Conservation (phyloP, 352 stramenopile species). For the Pythium rishiriense region DNA sequence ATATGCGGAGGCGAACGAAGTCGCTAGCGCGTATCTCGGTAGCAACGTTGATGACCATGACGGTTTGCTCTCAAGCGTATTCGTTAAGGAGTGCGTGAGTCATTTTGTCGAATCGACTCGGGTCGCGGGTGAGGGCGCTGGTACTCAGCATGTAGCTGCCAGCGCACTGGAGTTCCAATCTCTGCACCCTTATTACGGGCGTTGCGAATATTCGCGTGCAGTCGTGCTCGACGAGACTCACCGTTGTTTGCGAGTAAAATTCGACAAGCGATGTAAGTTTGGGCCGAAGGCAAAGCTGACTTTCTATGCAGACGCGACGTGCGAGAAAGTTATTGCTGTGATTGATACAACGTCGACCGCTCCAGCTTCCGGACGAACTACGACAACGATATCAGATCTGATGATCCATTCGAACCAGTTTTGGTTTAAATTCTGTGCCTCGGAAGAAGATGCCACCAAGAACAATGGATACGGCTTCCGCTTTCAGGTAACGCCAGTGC, state of each 20-base stretch:
- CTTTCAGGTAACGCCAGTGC: slow-evolving; percentile 79
- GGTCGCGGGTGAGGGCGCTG: slow-evolving; percentile 55
- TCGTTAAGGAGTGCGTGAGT: slow-evolving; percentile 84
- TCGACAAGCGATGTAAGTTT: slow-evolving; percentile 77
- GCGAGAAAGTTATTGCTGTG: slow-evolving; percentile 49
- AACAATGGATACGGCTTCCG: slow-evolving; percentile 79
- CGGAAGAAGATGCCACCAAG: slow-evolving; percentile 60
- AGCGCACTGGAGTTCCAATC: slow-evolving; percentile 67
- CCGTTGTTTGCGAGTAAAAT: slow-evolving; percentile 73
- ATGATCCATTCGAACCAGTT: slow-evolving; percentile 75
- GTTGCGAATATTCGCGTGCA: slow-evolving; percentile 72
- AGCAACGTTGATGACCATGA: slow-evolving; percentile 59
- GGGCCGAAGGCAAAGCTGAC: slow-evolving; percentile 66
- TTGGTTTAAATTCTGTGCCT: slow-evolving; percentile 80
- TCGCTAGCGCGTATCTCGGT: slow-evolving; percentile 53
- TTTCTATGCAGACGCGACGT: slow-evolving; percentile 75
- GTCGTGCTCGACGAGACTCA: slow-evolving; percentile 52
- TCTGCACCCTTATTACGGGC: slow-evolving; percentile 83
- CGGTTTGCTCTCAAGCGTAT: slow-evolving; percentile 60
- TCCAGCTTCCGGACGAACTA: slow-evolving; percentile 1
- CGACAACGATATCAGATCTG: slow-evolving; percentile 41
- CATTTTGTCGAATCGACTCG: slow-evolving; percentile 84
- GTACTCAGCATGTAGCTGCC: neutral
- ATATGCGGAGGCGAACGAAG: slow-evolving; percentile 61
- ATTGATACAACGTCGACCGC: slow-evolving; percentile 49